A percentile compares a stretch with the other conserved stretches of the same genome.
phyloP scores from a whole-genome alignment of 352 stramenopile genomes.

The Peronospora destructor region DNA sequence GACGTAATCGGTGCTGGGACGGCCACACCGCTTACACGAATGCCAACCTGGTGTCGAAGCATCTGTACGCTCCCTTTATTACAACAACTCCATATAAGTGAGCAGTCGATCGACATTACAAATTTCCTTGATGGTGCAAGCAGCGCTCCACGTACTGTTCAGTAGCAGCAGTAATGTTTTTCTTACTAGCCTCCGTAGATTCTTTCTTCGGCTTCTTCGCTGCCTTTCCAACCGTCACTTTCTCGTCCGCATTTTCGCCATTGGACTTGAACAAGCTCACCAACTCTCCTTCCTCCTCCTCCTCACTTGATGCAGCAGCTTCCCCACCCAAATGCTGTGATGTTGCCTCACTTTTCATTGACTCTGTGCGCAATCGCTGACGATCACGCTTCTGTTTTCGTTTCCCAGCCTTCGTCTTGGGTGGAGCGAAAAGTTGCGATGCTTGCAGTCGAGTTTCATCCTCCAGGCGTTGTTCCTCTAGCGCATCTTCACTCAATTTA shows the following conservation, averaged over 20 bases:
- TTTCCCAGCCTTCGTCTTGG: slow-evolving; percentile 35
- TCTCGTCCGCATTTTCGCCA: slow-evolving; percentile 10
- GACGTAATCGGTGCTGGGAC: slow-evolving; percentile 69
- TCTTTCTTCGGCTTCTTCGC: slow-evolving; percentile 19
- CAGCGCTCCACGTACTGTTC: slow-evolving; percentile 22
- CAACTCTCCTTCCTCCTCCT: slow-evolving; percentile 28
- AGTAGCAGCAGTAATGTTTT: slow-evolving; percentile 9
- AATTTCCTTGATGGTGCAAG: neutral
- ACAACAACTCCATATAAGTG: slow-evolving; percentile 4
- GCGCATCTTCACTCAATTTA: slow-evolving; percentile 74
- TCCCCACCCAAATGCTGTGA: slow-evolving; percentile 11
- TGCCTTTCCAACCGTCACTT: slow-evolving; percentile 4
- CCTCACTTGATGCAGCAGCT: slow-evolving; percentile 19
- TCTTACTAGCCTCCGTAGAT: slow-evolving; percentile 27
- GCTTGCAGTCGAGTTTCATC: slow-evolving; percentile 63
- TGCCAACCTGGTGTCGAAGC: slow-evolving; percentile 76
- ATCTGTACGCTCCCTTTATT: slow-evolving; percentile 44
- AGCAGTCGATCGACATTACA: neutral
- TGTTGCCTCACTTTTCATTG: slow-evolving; percentile 26
- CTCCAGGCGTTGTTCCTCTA: slow-evolving; percentile 60
- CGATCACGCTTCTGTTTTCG: slow-evolving; percentile 41
- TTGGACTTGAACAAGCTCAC: slow-evolving; percentile 50
- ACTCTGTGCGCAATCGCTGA: slow-evolving; percentile 35
- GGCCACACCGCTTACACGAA: slow-evolving; percentile 58
- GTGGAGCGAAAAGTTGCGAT: slow-evolving; percentile 57